A percentile compares a stretch with the other conserved stretches of the same genome.
Conservation (phyloP, 1,139 yeast species). For the Blastobotrys proliferans region DNA sequence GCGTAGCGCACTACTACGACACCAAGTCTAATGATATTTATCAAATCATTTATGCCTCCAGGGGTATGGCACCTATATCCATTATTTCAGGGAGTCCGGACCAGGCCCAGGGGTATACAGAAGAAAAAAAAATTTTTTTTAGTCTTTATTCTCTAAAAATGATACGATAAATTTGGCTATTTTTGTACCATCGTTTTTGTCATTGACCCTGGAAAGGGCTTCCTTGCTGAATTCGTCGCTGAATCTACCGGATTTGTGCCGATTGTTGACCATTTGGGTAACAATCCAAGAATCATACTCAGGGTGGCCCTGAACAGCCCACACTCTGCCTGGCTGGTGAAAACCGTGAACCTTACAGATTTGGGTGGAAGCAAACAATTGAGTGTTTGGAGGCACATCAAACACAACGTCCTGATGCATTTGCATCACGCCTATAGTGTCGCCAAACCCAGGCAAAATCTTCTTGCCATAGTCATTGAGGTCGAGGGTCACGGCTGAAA, state of each 20-base stretch:
- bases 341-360: conserved; percentile 63
- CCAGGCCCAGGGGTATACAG: too few species aligned
- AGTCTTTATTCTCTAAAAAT: conserved; percentile 24
- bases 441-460: conserved; percentile 16
- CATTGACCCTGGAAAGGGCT: conserved; percentile 21
- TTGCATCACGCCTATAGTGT: conserved; percentile 48
- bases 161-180: conserved; percentile 33
- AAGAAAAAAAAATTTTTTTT: not conserved
- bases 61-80: too few species aligned
- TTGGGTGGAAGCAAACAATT: conserved; percentile 42
- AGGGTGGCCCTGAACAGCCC: conserved; percentile 89
- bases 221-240: conserved; percentile 24
- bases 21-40: too few species aligned
- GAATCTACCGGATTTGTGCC: conserved; percentile 23
- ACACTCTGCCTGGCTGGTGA: conserved; percentile 43
- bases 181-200: conserved; percentile 31
- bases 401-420: conserved; percentile 69
- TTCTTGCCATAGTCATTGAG: conserved; percentile 40
- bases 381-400: conserved; percentile 42
- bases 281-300: conserved; percentile 54
- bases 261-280: conserved; percentile 23
- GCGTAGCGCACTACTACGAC: too few species aligned
- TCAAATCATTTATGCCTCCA: too few species aligned
- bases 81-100: too few species aligned
- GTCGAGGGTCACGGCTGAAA: conserved; percentile 53